phyloP scores from a whole-genome alignment of 139 green algal species.

The Pycnococcus provasolii region DNA sequence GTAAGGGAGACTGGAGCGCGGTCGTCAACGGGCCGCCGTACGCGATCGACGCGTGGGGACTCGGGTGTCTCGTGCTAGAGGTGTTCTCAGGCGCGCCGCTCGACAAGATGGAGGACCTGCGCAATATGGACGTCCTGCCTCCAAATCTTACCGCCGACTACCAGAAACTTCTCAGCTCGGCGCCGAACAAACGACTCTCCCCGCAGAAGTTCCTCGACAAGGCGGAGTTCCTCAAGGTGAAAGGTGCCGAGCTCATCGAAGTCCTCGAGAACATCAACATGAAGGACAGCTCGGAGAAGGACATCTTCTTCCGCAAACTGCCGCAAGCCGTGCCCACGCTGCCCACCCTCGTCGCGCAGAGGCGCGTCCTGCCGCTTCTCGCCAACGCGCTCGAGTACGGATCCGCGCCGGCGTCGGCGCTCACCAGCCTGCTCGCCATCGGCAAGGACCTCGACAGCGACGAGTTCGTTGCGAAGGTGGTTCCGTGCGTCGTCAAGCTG shows the following conservation, averaged over 20 bases:
- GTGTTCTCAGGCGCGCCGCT: slow-evolving; percentile 42
- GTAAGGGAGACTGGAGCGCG: slow-evolving; percentile 61
- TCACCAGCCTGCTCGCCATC: slow-evolving; percentile 65
- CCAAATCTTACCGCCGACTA: slow-evolving; percentile 58
- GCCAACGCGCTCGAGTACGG: slow-evolving; percentile 73
- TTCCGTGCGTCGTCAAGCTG: slow-evolving; percentile 73
- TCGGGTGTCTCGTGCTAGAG: slow-evolving; percentile 58
- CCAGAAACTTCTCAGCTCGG: slow-evolving; percentile 69
- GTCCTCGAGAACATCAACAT: slow-evolving; percentile 87
- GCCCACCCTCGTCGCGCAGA: slow-evolving; percentile 42
- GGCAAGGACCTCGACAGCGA: slow-evolving; percentile 46
- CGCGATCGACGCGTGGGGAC: slow-evolving; percentile 90
- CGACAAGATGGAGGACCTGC: slow-evolving; percentile 54
- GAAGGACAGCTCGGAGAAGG: slow-evolving; percentile 51
- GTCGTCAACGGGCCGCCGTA: slow-evolving; percentile 64
- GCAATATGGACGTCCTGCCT: slow-evolving; percentile 63
- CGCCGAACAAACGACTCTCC: slow-evolving; percentile 66
- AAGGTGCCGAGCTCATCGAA: slow-evolving; percentile 71
- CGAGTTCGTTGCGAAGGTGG: slow-evolving; percentile 59
- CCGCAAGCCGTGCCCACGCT: slow-evolving; percentile 28
- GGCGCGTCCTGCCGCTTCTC: slow-evolving; percentile 85
- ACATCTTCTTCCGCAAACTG: slow-evolving; percentile 47
- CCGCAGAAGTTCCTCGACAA: slow-evolving; percentile 51
- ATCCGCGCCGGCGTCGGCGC: slow-evolving; percentile 56
- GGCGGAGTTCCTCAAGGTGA: slow-evolving; percentile 72